Conservation (phyloP, 2,329 filamentous ascomycete genomes). For the Fonsecaea nubica region DNA sequence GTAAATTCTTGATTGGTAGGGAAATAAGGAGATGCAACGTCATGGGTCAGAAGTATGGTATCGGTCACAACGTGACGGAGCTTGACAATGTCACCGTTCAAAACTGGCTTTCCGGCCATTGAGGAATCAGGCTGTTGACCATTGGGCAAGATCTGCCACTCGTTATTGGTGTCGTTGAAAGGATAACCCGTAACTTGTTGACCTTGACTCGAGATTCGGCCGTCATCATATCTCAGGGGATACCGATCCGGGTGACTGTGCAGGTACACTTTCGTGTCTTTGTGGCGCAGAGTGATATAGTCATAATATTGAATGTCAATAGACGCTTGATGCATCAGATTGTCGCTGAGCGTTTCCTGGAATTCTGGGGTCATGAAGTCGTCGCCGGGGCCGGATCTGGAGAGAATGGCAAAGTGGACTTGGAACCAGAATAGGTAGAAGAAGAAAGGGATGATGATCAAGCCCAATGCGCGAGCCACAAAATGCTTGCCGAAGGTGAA, state of each 20-base stretch:
- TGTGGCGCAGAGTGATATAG: conserved; percentile 84
- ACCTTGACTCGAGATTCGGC: conserved; percentile 93
- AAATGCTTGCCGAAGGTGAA: conserved; percentile 88
- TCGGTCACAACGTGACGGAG: conserved; percentile 87
- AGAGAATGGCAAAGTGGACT: conserved; percentile 93
- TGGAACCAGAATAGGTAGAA: conserved; percentile 99
- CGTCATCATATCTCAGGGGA: conserved; percentile 94
- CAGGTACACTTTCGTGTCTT: conserved; percentile 95
- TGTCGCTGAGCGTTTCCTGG: conserved; percentile 95
- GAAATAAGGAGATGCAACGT: conserved; percentile 94
- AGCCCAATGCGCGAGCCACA: conserved; percentile 78
- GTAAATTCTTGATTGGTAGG: conserved; percentile 99
- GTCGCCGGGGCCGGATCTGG: conserved; percentile 87
- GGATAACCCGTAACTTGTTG: conserved; percentile 99
- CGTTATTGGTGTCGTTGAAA: conserved; percentile 98
- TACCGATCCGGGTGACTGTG: conserved; percentile 92
- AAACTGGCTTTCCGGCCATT: conserved; percentile 67
- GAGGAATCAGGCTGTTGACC: conserved; percentile 60
- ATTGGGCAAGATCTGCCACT: conserved; percentile 88
- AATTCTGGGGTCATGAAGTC: conserved; percentile 99
- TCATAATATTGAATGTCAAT: conserved; percentile 90
- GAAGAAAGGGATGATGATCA: conserved; percentile 91
- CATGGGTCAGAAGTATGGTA: conserved; percentile 86
- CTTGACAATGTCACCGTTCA: conserved; percentile 83
- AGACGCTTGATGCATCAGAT: conserved; percentile 86